phyloP scores from a whole-genome alignment of 306 rosid species.

The Cyamopsis tetragonoloba region DNA sequence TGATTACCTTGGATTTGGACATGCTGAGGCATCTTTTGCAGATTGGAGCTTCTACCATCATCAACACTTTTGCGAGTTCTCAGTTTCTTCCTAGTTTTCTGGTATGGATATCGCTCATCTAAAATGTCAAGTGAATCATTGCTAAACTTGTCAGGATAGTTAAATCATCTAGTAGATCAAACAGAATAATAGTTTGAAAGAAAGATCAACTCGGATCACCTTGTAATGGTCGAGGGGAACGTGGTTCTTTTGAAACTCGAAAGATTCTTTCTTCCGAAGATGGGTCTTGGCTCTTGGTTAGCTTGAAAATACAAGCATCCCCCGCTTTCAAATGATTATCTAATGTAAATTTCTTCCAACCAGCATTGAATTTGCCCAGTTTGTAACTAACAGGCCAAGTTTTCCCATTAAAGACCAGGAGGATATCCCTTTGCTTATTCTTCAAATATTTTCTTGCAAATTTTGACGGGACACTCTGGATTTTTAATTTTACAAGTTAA shows the following conservation, averaged over 20 bases:
- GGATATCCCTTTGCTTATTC: background rate
- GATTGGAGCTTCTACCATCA: background rate
- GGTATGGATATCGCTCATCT: too few species aligned
- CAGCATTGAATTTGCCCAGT: background rate
- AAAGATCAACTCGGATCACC: too few species aligned
- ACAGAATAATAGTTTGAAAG: too few species aligned
- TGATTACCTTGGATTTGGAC: background rate
- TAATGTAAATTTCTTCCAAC: constrained; percentile 39
- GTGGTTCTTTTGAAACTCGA: background rate
- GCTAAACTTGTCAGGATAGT: too few species aligned
- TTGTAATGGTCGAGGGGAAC: background rate
- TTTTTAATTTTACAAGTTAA: background rate
- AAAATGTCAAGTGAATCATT: too few species aligned
- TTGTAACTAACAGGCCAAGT: background rate
- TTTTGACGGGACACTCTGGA: background rate
- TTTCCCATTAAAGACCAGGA: background rate
- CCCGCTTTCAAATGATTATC: constrained; percentile 24
- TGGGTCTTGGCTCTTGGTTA: background rate
- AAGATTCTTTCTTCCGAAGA: background rate
- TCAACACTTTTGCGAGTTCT: too few species aligned
- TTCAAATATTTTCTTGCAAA: background rate
- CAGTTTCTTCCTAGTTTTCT: too few species aligned
- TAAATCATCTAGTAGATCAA: too few species aligned
- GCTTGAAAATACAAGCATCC: constrained; percentile 15
- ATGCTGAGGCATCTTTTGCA: background rate